Evolutionary conservation across 495 filamentous ascomycete species (phyloP).

Genomic region (Hypoxylon rickii): DNA sequence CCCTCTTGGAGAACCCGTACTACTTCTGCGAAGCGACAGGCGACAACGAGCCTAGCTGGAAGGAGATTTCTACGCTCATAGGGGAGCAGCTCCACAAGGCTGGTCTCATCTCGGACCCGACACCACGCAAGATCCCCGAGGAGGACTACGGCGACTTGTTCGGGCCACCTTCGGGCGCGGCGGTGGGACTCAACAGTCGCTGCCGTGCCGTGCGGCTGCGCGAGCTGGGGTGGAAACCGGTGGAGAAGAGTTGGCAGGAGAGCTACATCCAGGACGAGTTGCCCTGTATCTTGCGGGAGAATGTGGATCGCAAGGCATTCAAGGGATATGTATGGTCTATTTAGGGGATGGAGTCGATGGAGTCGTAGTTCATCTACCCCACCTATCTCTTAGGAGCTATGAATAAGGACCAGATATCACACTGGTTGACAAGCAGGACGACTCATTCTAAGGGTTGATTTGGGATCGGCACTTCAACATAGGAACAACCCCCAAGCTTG

Average conservation of each 20-base stretch:
- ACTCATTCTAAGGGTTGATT: too few relatives aligned
- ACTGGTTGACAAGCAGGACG: too few relatives aligned
- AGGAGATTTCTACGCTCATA: constrained; percentile 63
- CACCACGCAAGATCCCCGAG: constrained; percentile 40
- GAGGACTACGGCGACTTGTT: constrained; percentile 48
- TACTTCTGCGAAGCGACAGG: constrained; percentile 66
- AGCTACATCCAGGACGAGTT: constrained; percentile 48
- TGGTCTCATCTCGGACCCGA: constrained; percentile 61
- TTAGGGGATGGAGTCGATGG: too few relatives aligned
- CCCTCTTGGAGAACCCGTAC: constrained; percentile 73
- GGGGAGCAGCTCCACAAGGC: constrained; percentile 64
- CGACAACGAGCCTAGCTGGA: constrained; percentile 68
- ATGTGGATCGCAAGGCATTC: constrained; percentile 31
- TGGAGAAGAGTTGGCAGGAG: constrained; percentile 42
- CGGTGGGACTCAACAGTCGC: constrained; percentile 58
- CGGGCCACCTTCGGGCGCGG: constrained; percentile 19
- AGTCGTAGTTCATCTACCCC: too few relatives aligned
- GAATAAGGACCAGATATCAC: too few relatives aligned
- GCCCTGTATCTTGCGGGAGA: constrained; percentile 39
- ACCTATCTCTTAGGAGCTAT: too few relatives aligned
- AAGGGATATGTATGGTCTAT: constrained; percentile 9
- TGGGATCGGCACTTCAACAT: too few relatives aligned
- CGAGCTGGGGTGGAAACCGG: constrained; percentile 63
- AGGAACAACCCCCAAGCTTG: too few relatives aligned
- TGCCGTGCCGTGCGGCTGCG: constrained; percentile 56